Evolutionary conservation across 2,329 filamentous ascomycete species (phyloP).

Genomic region (Xylariaceae sp.): DNA sequence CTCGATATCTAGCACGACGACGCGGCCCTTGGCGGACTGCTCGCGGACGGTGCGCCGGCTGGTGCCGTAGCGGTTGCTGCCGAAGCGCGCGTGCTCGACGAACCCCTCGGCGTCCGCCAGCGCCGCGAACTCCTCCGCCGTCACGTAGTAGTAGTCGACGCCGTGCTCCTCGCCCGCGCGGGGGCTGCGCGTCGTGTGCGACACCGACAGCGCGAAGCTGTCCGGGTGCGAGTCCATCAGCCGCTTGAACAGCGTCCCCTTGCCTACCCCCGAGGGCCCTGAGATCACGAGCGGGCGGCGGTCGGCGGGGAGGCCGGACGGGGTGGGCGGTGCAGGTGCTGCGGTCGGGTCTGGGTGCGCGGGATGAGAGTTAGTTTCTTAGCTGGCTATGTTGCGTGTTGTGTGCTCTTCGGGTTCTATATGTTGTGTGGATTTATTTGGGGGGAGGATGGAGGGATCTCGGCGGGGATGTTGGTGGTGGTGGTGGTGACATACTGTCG

Average conservation of each 20-base stretch:
- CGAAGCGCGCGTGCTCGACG: slow-evolving; percentile 83
- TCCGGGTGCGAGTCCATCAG: slow-evolving; percentile 63
- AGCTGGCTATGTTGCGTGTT: neutral
- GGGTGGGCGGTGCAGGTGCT: neutral
- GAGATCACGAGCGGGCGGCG: slow-evolving; percentile 74
- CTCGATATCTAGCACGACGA: slow-evolving; percentile 92
- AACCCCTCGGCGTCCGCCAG: slow-evolving; percentile 73
- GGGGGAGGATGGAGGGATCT: no score
- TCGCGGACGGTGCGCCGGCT: slow-evolving; percentile 77
- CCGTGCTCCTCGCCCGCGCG: slow-evolving; percentile 76
- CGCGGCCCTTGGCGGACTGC: slow-evolving; percentile 68
- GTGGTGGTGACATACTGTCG: slow-evolving; percentile 31
- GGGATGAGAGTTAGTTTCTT: neutral
- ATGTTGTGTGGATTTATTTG: no score
- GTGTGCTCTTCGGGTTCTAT: no score
- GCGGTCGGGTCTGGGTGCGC: neutral
- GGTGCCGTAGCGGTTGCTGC: slow-evolving; percentile 86
- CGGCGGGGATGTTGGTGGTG: no score
- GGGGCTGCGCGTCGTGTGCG: slow-evolving; percentile 80
- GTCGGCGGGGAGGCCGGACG: slow-evolving; percentile 42
- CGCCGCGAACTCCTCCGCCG: slow-evolving; percentile 65
- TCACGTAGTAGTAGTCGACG: slow-evolving; percentile 79
- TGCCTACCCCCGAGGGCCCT: slow-evolving; percentile 78
- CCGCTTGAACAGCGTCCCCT: slow-evolving; percentile 76
- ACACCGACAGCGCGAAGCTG: slow-evolving; percentile 59